Evolutionary conservation across 2,329 filamentous ascomycete species (phyloP).

Genomic region (Trichoderma atrobrunneum): DNA sequence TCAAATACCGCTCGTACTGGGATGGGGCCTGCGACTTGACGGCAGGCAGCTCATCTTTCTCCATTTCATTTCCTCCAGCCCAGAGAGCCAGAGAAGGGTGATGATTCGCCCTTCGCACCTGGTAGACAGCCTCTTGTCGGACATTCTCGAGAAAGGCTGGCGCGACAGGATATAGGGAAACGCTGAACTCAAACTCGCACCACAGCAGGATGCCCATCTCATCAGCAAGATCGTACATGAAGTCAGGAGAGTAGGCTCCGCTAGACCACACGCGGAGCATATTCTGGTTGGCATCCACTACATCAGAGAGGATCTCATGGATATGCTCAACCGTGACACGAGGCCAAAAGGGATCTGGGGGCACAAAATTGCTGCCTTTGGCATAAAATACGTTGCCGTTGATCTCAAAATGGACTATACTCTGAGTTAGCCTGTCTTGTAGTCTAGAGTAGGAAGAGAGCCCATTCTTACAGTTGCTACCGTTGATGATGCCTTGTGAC

Average conservation of each 20-base stretch:
- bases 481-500: not conserved
- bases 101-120: not conserved
- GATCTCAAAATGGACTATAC: slow-evolving; percentile 7
- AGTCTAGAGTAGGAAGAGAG: not conserved
- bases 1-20: not conserved
- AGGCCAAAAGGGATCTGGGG: slow-evolving; percentile 5
- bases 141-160: not conserved
- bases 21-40: not conserved
- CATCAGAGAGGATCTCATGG: not conserved
- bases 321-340: not conserved
- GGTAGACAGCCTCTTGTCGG: slow-evolving; percentile 7
- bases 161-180: not conserved
- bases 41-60: slow-evolving; percentile 10
- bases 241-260: not conserved
- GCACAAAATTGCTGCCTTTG: slow-evolving; percentile 4
- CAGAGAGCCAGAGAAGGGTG: slow-evolving; percentile 1
- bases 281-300: slow-evolving; percentile 1
- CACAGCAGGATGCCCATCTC: slow-evolving; percentile 4
- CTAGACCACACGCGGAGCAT: slow-evolving; percentile 9
- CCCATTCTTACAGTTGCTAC: not conserved
- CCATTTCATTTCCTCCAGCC: slow-evolving; percentile 9
- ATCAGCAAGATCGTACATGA: slow-evolving; percentile 6
- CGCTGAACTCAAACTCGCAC: slow-evolving; percentile 4
- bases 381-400: slow-evolving; percentile 1
- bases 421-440: not conserved